A percentile compares a stretch with the other conserved stretches of the same genome.
phyloP scores from a whole-genome alignment of 2,329 filamentous ascomycete genomes.

The Rugonectria rugulosa region DNA sequence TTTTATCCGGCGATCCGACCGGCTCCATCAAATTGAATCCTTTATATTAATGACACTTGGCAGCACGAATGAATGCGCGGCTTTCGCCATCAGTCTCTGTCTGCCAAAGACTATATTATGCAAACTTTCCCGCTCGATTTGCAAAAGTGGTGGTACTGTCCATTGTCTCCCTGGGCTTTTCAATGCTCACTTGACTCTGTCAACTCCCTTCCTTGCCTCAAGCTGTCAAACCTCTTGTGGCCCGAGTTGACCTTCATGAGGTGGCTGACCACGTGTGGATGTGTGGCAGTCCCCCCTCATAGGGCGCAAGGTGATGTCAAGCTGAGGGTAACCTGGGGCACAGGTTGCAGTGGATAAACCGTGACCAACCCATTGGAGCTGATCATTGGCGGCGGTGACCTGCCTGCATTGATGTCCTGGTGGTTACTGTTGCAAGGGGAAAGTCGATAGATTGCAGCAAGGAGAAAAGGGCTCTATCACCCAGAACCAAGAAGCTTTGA shows the following conservation, averaged over 20 bases:
- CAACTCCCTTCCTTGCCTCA: no score
- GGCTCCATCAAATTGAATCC: neutral
- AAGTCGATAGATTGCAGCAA: neutral
- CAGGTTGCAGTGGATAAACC: constrained; percentile 26
- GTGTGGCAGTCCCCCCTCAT: constrained; percentile 22
- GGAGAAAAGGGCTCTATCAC: neutral
- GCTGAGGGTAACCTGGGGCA: neutral
- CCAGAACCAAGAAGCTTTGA: neutral
- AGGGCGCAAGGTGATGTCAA: constrained; percentile 32
- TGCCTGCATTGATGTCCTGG: constrained; percentile 15
- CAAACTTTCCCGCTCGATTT: no score
- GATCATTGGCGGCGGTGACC: constrained; percentile 9
- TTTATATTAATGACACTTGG: neutral
- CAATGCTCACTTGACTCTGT: no score
- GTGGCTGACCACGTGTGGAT: constrained; percentile 15
- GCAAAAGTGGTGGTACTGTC: no score
- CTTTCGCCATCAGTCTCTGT: neutral
- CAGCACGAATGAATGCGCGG: neutral
- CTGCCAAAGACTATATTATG: no score
- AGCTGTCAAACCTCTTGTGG: neutral
- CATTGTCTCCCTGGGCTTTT: no score
- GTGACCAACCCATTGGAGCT: constrained; percentile 21
- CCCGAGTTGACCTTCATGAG: neutral
- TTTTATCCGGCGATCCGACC: constrained; percentile 2
- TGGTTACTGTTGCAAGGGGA: neutral